Evolutionary conservation across 768 basidiomycete genomes (phyloP), one percentile per base, ranked within the genome.

Genomic region (Strobilomyces dryophilus): DNA sequence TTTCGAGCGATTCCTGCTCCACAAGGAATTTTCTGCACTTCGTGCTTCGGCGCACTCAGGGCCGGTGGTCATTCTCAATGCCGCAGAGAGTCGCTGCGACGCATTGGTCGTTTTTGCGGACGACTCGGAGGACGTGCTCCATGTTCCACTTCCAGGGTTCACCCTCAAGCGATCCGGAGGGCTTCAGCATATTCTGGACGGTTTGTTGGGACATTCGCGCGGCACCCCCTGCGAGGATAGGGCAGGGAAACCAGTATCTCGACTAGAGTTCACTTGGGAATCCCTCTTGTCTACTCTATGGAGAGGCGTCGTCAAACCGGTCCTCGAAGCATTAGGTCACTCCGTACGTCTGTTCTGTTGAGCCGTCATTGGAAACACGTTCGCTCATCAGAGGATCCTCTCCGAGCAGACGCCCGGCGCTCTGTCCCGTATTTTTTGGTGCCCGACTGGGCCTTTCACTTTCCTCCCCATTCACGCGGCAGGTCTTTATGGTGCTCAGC

Each of bases 11-110:
- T 32, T 45, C 15, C 31, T 21, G 3, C n/a, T 31, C 5, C 17
- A 45, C 4, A 31, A 44, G 26, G 24, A 27, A 26, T 44, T 29
- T n/a, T 44, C 26, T 44, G 26, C 17, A 17, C 42, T 44, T 15
- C 42, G 14, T n/a, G 49, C 49, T 42, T 41, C 40, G 1, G 49
- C 49, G 11, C 49, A 49, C 29, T 8, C 32, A 24, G 27, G 27
- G 27, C 27, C 27, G 27, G 27, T 27, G 27, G 27, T 27, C 27
- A 27, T 27, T 27, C 27, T 27, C 7, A 51, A 43, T 27, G 49
- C 42, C 7, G 24, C 49, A 9, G 18, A 48, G 18, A 42, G 21
- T 15, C 60, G 71, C n/a, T 74, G 71, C 29, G 71, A 76, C 49
- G 75, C 72, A 8, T 41, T 58, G 47, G 49, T 58, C 12, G 4